A percentile compares a stretch with the other conserved stretches of the same genome.
phyloP scores from a whole-genome alignment of 257 asterid genomes.

The Verbascum thapsus region DNA sequence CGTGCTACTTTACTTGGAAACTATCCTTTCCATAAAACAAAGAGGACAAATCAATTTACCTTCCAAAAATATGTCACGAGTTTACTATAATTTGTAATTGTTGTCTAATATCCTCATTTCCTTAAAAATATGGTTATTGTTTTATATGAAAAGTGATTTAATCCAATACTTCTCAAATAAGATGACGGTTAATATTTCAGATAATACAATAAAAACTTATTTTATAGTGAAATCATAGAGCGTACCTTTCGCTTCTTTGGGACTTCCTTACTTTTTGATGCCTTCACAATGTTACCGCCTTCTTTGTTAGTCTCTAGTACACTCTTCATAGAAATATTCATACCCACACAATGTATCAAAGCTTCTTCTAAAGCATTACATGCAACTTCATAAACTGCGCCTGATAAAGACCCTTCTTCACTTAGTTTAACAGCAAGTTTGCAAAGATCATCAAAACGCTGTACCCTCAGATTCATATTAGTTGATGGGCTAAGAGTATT shows the following conservation, averaged over 20 bases:
- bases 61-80: too few relatives aligned
- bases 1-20: too few relatives aligned
- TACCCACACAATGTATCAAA: conserved; percentile 35
- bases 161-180: too few relatives aligned
- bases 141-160: too few relatives aligned
- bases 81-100: too few relatives aligned
- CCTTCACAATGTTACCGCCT: conserved; percentile 21
- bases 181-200: too few relatives aligned
- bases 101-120: too few relatives aligned
- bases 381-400: conserved; percentile 45
- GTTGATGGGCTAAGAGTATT: conserved; percentile 23
- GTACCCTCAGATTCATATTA: conserved; percentile 33
- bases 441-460: conserved; percentile 51
- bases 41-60: too few relatives aligned
- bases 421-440: conserved; percentile 42
- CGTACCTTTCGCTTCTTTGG: conserved; percentile 45
- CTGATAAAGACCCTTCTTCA: conserved; percentile 49
- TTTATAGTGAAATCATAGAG: too few relatives aligned
- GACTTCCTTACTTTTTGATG: conserved; percentile 30
- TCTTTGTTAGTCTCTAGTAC: conserved; percentile 28
- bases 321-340: conserved; percentile 34
- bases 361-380: conserved; percentile 41
- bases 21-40: too few relatives aligned
- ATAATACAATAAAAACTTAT: too few relatives aligned
- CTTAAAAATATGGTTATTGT: too few relatives aligned